Conservation (phyloP, 306 rosid species). For the Prunus campanulata region DNA sequence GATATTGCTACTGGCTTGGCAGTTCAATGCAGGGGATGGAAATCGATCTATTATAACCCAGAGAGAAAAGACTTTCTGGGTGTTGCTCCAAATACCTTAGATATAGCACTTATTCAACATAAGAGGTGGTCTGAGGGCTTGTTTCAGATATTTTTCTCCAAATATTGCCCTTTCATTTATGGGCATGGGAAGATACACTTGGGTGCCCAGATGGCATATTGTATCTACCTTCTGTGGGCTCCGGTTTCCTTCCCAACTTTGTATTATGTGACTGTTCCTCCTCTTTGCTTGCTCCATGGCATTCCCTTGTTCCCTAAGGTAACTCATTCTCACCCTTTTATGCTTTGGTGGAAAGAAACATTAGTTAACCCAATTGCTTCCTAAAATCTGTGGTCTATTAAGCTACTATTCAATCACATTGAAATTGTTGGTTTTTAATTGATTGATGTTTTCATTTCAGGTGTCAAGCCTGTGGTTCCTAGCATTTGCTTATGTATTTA, state of each 20-base stretch:
- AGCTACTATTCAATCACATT: background rate
- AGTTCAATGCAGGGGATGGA: conserved; percentile 72
- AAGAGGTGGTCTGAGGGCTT: conserved; percentile 68
- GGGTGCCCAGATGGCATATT: conserved; percentile 63
- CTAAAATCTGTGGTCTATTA: background rate
- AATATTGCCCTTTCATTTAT: conserved; percentile 72
- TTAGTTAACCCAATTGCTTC: background rate
- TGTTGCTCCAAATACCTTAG: conserved; percentile 59
- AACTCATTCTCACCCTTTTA: background rate
- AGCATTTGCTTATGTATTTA: conserved; percentile 59
- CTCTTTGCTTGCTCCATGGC: conserved; percentile 54
- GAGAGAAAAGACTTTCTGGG: conserved; percentile 54
- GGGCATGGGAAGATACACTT: conserved; percentile 56
- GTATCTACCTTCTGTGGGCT: conserved; percentile 62
- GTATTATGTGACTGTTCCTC: conserved; percentile 45
- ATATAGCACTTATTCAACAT: conserved; percentile 41
- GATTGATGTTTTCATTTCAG: background rate
- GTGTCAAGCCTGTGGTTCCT: conserved; percentile 52
- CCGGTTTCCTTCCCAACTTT: conserved; percentile 56
- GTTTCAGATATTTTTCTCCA: conserved; percentile 59
- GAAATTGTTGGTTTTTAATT: background rate
- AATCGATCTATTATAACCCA: conserved; percentile 66
- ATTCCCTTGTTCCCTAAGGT: conserved; percentile 70
- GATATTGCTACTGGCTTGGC: conserved; percentile 55
- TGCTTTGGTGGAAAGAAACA: background rate